Base-by-base conservation (phyloP, 2,329 filamentous ascomycete species). In the Pseudofabraea citricarpa region DNA sequence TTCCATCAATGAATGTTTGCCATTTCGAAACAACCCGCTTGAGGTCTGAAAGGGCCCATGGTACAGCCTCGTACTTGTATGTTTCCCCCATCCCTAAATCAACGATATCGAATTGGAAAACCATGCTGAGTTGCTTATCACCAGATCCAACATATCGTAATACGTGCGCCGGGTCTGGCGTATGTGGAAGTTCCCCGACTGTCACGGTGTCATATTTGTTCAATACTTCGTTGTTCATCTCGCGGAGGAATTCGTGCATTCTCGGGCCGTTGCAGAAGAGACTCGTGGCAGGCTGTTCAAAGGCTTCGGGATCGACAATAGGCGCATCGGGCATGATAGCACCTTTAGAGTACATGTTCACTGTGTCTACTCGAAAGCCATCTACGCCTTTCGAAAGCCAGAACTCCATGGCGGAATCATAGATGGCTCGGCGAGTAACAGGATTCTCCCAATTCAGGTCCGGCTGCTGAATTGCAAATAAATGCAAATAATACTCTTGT, bases 401-500 rank as follows among this genome's bases (percentile, higher is more conserved):
- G 60, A 90, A 93, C 22, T 77, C 74, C 76, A 90, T 85, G 5
- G 84, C 74, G 13, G 77, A 74, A 24, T 83, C 72, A 60, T 89
- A 85, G 6, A 90, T 80, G 2, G 85, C 87, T 36, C 77, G 67
- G 13, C 86, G 75, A 0, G 85, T 77, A 8, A 75, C 77, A 0
- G 72, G 71, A 45, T 83, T 85, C 57, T 90, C 85, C 86, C 87
- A 93, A 64, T 93, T 93, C n/a, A 93, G 71, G 54, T 93, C 88
- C 0, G 88, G 87, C 60, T 91, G 87, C 51, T 87, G 79, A 5
- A 75, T 75, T 6, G 83, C 80, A 61, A 88, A 94, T 9, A 93
- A 72, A 48, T 85, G 81, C 0, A 90, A 75, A 56, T 88, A 90
- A 61, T 88, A 90, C 63, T 90, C 83, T 37, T 74, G 71, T 0